Conservation (phyloP, 1,284 basidiomycete genomes). For the Schizopora paradoxa region DNA sequence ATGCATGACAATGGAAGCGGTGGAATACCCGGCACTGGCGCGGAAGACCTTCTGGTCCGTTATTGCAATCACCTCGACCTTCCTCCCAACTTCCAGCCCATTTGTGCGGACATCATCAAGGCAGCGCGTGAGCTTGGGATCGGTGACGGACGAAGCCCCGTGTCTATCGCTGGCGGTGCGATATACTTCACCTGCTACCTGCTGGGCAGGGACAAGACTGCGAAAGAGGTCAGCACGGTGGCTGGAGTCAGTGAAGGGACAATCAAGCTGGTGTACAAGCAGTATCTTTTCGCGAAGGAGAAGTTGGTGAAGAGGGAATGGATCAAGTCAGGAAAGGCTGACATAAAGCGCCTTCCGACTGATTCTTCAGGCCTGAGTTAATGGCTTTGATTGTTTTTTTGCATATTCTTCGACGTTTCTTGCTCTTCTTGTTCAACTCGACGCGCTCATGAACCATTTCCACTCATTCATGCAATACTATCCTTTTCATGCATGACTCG, state of each 20-base stretch:
- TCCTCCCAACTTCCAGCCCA: constrained; percentile 77
- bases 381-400: constrained; percentile 18
- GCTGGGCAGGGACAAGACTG: constrained; percentile 68
- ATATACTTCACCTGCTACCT: constrained; percentile 90
- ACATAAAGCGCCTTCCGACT: constrained; percentile 42
- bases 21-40: constrained; percentile 42
- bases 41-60: constrained; percentile 87
- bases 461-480: neutral
- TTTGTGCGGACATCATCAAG: constrained; percentile 81
- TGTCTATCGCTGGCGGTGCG: constrained; percentile 93
- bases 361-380: constrained; percentile 14
- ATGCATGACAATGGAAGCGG: constrained; percentile 41
- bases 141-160: constrained; percentile 89
- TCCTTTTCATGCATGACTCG: neutral
- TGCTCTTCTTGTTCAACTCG: neutral
- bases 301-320: constrained; percentile 78
- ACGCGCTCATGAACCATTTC: neutral
- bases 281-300: constrained; percentile 65
- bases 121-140: constrained; percentile 80
- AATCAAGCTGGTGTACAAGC: constrained; percentile 81
- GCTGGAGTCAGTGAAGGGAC: constrained; percentile 97
- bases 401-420: constrained; percentile 1
- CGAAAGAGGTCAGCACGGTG: constrained; percentile 88
- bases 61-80: constrained; percentile 93
- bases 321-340: constrained; percentile 73